A percentile compares a stretch with the other conserved stretches of the same genome.
These are phyloP conservation scores for Lojkania enalia DNA, from an alignment of 2,329 filamentous ascomycete species.

Conservation along the genomic window DNA sequence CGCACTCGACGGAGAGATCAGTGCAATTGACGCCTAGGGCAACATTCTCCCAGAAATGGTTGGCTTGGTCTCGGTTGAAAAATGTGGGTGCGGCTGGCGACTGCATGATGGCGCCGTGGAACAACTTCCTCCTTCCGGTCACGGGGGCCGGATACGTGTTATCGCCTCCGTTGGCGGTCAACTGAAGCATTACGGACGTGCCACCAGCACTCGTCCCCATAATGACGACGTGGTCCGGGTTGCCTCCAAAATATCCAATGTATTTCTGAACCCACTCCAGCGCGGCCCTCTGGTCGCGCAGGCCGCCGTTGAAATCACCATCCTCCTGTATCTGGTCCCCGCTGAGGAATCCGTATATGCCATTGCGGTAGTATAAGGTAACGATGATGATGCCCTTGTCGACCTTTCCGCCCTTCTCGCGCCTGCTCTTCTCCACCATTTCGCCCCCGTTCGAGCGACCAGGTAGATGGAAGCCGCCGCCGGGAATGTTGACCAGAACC, in stretches of 20 bases:
- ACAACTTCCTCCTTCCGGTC: conserved; percentile 31
- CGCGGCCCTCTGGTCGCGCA: conserved; percentile 45
- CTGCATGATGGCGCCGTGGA: conserved; percentile 38
- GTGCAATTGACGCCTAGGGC: conserved; percentile 36
- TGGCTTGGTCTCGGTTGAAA: conserved; percentile 34
- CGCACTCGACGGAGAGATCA: conserved; percentile 28
- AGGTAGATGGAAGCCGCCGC: conserved; percentile 48
- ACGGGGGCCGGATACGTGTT: conserved; percentile 30
- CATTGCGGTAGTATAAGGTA: conserved; percentile 41
- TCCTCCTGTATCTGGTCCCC: conserved; percentile 45
- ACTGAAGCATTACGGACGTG: conserved; percentile 34
- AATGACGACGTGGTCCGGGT: conserved; percentile 52
- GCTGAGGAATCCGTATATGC: conserved; percentile 51
- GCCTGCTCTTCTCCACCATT: conserved; percentile 35
- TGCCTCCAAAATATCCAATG: conserved; percentile 50
- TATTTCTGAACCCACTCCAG: conserved; percentile 49
- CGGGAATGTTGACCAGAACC: conserved; percentile 52
- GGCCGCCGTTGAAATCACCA: conserved; percentile 41
- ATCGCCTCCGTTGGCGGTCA: conserved; percentile 37
- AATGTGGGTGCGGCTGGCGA: conserved; percentile 39
- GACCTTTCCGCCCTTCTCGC: conserved; percentile 18
- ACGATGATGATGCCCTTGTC: conserved; percentile 39
- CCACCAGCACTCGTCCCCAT: conserved; percentile 45
- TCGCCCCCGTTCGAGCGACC: conserved; percentile 36
- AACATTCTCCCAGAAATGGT: conserved; percentile 38